Evolutionary conservation across 805 yeast species (phyloP), one percentile per base, ranked within the genome.

Genomic region (Maudiozyma serrabonitensis): DNA sequence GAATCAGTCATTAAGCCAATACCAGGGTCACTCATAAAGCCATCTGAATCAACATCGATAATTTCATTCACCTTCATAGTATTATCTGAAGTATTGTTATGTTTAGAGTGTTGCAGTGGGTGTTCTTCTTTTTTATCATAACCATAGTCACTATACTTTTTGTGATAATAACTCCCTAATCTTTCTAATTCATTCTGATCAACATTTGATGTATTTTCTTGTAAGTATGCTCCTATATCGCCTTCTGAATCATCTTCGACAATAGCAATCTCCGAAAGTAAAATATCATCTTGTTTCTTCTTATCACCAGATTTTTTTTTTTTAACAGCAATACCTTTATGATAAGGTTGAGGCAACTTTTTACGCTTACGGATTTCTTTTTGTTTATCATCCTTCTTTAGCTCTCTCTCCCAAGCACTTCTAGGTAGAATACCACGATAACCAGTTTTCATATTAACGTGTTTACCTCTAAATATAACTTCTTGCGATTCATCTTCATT

Each of bases 381-480:
- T 6, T 35, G 38, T 13, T n/a, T 32, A 4, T 13, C 19, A 12
- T 18, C 21, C 34, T 37, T 18, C 11, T 31, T 50, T 45, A 26
- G 23, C 9, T 63, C 55, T 42, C 56, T 62, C 38, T 59, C 59
- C 69, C 69, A 66, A 3, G 62, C 63, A 45, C 56, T 49, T 41
- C 54, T 57, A 4, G 69, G 69, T 18, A 66, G 50, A 16, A 66
- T 55, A 18, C 69, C 69, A 31, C 60, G 54, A 44, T 59, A 66
- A 1, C 67, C 69, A 4, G 58, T 60, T 43, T 54, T 59, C 19
- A 66, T 43, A 44, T 56, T 60, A 2, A 64, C 35, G 16, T 51
- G 50, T 40, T 55, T 53, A 8, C 69, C 69, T 56, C 69, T 56
- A 35, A 61, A 64, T 15, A 50, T 18, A 3, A 59, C 48, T 6